Evolutionary conservation across 2,329 filamentous ascomycete species (phyloP).

Genomic region (Alternaria angustiovoidea): DNA sequence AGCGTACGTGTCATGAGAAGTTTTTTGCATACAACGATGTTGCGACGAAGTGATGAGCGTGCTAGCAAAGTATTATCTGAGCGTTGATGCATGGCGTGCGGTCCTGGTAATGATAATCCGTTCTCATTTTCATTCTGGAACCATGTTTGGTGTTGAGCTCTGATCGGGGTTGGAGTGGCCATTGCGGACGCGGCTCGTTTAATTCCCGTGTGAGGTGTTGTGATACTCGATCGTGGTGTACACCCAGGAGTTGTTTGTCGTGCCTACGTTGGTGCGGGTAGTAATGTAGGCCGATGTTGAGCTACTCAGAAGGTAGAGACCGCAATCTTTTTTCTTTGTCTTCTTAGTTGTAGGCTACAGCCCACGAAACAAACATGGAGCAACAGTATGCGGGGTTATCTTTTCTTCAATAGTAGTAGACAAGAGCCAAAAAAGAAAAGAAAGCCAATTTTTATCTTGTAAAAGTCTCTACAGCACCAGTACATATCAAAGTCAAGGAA

Average conservation of each 20-base stretch:
- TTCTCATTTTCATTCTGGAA: neutral
- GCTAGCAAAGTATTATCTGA: neutral
- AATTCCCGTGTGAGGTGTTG: too few relatives aligned
- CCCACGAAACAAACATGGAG: too few relatives aligned
- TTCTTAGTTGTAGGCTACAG: too few relatives aligned
- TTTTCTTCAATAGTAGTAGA: too few relatives aligned
- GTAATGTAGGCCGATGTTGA: too few relatives aligned
- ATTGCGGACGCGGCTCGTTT: accelerated
- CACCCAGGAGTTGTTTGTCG: too few relatives aligned
- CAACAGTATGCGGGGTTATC: neutral
- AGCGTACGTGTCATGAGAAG: neutral
- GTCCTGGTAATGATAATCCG: neutral
- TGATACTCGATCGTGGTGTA: too few relatives aligned
- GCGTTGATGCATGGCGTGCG: neutral
- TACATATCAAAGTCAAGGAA: neutral
- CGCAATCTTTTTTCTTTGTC: too few relatives aligned
- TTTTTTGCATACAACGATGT: neutral
- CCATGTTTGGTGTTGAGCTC: too few relatives aligned
- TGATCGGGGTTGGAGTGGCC: too few relatives aligned
- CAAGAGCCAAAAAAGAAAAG: too few relatives aligned
- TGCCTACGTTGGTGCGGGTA: too few relatives aligned
- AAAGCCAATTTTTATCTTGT: neutral
- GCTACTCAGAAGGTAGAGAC: accelerated
- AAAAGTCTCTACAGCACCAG: neutral
- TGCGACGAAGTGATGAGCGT: neutral